Evolutionary conservation across 2,329 filamentous ascomycete species (phyloP), one percentile per base, ranked within the genome.

Genomic region (Aspergillus sp.): DNA sequence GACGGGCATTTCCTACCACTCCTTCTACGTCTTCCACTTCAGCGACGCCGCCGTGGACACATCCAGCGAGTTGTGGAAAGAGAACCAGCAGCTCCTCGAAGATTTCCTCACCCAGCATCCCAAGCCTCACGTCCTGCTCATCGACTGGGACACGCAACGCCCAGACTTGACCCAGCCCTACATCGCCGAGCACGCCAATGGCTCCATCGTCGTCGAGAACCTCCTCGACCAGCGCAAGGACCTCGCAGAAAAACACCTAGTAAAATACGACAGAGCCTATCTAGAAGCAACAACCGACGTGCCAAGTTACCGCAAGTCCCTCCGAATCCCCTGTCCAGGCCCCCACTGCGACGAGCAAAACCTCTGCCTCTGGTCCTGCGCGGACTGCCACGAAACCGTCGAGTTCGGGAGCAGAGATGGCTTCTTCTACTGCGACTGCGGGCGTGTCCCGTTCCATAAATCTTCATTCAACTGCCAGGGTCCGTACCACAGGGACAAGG

Each of bases 341-440:
- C 54, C 54, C 15, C 41, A 12, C 15, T 56, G 54, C 22, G 41
- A 56, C n/a, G 32, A 34, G 4, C 26, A 51, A n/a, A 32, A 47
- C 13, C 17, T 52, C n/a, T 43, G 48, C 7, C 20, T 51, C 9
- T 56, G 54, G 54, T 32, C 36, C 2, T 56, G 54, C 24, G 9
- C 6, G n/a, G 54, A 52, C 8, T 56, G 54, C 18, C 48, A 52
- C 24, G 54, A 51, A 15, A 34, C 54, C 6, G 34, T 56, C 36
- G 54, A 56, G 22, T 52, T 51, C 22, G 54, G 54, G 5, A 51
- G 48, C 30, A 34, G 48, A 3, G 54, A 56, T 20, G 48, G 48
- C 4, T 52, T 47, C n/a, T 51, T 56, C n/a, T 56, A 56, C 39
- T 56, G 54, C 39, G 48, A 52, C 12, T 56, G 54, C n/a, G 54